Evolutionary conservation across 495 filamentous ascomycete genomes (phyloP), one percentile per base, ranked within the genome.

Genomic region (Penicillium lagena): DNA sequence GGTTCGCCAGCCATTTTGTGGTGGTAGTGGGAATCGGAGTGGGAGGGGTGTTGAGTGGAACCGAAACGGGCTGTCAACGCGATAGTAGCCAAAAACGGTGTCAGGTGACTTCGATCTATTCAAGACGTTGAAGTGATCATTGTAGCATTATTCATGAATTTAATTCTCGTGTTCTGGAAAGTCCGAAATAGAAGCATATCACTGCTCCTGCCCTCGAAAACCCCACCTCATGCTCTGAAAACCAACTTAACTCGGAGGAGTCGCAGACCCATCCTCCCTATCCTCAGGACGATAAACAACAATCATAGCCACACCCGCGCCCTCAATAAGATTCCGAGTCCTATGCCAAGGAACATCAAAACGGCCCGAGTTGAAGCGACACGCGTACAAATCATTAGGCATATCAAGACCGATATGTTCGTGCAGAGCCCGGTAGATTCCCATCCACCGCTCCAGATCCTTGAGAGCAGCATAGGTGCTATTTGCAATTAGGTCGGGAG

Each of bases 301-400:
- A 37, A 50, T 60, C 37, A 67, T 42, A 1, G 45, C 41, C 31
- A 67, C 38, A 4, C 48, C 56, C 1, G 40, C 39, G 2, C 48
- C 37, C 22, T 60, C 56, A 46, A 67, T 13, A 7, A 60, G 32
- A 22, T 34, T 14, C 32, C 48, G 46, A 12, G 65, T 60, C 8
- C 35, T 38, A n/a, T 42, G 30, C 66, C 66, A 70, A 15, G 60
- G 53, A 12, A 75, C 68, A 1, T 45, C 54, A 46, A 73, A 75
- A 7, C 66, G 40, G 2, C 69, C 69, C 15, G 68, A 64, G 43
- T 75, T 75, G 15, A 75, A 70, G 2, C 63, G 58, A 44, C 72
- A 74, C 3, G 63, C 56, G 44, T 52, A 67, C 0, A 72, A 47
- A 11, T 48, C 51, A 0, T 43, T 52, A 9, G 63, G 48, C 12